Evolutionary conservation across 441 rosid species (phyloP).

Genomic region (Theobroma grandiflorum): DNA sequence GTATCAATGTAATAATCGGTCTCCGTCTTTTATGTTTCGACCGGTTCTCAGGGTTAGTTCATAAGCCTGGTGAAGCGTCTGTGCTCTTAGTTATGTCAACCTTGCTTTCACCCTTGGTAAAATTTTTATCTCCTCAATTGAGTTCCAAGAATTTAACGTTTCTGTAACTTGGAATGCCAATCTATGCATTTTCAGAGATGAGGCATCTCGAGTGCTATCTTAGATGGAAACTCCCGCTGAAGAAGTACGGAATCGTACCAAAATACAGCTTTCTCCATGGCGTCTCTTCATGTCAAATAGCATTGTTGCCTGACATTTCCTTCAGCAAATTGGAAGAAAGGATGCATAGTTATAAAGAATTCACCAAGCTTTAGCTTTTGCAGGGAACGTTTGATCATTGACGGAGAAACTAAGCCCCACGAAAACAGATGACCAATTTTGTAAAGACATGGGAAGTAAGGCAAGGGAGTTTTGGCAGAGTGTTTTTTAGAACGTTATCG

Average conservation of each 20-base stretch:
- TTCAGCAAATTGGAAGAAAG: conserved; percentile 38
- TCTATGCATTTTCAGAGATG: neutral
- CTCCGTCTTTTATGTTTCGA: conserved; percentile 22
- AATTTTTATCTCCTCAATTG: neutral
- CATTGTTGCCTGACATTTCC: conserved; percentile 38
- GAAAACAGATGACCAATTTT: conserved; percentile 39
- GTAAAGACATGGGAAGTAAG: conserved; percentile 46
- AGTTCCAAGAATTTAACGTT: no score
- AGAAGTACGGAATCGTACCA: conserved; percentile 36
- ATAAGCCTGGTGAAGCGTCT: conserved; percentile 51
- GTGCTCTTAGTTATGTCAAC: conserved; percentile 37
- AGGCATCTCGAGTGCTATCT: conserved; percentile 29
- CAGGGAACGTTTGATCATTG: conserved; percentile 29
- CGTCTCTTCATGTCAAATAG: conserved; percentile 30
- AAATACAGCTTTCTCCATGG: conserved; percentile 33
- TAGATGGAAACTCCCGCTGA: conserved; percentile 38
- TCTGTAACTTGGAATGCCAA: no score
- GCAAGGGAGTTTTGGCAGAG: conserved; percentile 14
- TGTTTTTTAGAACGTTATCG: no score
- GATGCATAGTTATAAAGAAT: conserved; percentile 40
- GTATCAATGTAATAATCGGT: neutral
- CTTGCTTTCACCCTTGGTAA: conserved; percentile 48
- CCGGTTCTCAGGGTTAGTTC: conserved; percentile 41
- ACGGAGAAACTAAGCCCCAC: neutral
- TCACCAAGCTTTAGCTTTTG: conserved; percentile 29